Conservation (phyloP, 2,329 filamentous ascomycete genomes). For the Talaromyces rugulosus region DNA sequence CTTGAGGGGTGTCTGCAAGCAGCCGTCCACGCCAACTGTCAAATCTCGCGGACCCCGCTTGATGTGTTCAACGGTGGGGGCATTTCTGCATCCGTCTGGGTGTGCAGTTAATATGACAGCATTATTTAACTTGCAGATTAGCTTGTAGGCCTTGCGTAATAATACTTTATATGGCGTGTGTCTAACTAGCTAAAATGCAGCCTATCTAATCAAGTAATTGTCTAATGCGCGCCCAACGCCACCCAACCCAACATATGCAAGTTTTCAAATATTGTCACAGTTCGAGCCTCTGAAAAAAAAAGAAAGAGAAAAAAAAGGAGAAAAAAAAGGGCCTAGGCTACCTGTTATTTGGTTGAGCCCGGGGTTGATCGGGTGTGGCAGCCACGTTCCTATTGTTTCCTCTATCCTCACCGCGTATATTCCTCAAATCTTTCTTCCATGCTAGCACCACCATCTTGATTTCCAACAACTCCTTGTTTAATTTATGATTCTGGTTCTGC, state of each 20-base stretch:
- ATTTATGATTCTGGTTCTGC: conserved; percentile 11
- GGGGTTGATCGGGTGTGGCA: background rate
- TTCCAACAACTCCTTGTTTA: conserved; percentile 13
- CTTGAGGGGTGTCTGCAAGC: too few relatives aligned
- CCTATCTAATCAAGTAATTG: background rate
- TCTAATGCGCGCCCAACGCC: background rate
- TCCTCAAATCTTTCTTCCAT: conserved; percentile 13
- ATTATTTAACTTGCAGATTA: background rate
- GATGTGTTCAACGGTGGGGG: background rate
- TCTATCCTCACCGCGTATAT: background rate
- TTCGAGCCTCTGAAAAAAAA: background rate
- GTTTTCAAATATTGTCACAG: background rate
- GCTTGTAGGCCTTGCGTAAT: background rate
- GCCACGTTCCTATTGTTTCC: background rate
- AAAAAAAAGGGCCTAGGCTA: background rate
- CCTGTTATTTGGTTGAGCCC: background rate
- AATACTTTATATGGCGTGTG: background rate
- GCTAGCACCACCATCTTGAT: conserved; percentile 11
- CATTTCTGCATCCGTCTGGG: background rate
- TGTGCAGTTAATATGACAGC: background rate
- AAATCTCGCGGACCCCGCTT: too few relatives aligned
- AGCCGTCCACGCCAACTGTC: too few relatives aligned
- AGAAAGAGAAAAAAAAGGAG: too few relatives aligned
- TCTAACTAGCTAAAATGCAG: background rate
- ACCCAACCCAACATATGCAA: background rate